Base-by-base conservation (phyloP, 2,329 filamentous ascomycete genomes). In the Cladosporium austrohemisphaericum region DNA sequence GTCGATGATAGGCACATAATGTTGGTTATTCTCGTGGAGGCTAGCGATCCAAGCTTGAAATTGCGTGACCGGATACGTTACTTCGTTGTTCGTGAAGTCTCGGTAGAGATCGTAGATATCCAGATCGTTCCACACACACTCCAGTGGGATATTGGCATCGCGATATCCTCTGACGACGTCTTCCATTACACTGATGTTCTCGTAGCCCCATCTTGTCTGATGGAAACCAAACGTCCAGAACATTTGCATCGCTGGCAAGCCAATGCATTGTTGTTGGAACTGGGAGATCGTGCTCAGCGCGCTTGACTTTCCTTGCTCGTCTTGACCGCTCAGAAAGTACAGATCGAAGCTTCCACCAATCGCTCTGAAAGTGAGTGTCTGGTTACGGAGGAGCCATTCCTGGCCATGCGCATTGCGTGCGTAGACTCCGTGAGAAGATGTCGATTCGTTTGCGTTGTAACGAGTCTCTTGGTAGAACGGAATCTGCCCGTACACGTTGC, bases 291-390 rank as follows among this genome's bases (percentile, higher is more conserved):
- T 80, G n/a, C n/a, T n/a, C n/a, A n/a, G n/a, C n/a, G n/a, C n/a
- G n/a, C n/a, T n/a, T n/a, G n/a, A n/a, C n/a, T 11, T 84, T 77
- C 9, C 76, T 72, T 46, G 84, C 82, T 88, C 80, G 0, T 75
- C 80, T 0, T 85, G 84, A 0, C 87, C 88, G 6, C 83, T 76
- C 60, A 85, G 85, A 68, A 93, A 88, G 65, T 87, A 90, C 76
- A 78, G 29, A 65, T 70, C 50, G 67, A 72, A 51, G 43, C 56
- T 62, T 19, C 62, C 62, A n/a, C 60, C 61, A 23, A 63, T 57
- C 0, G 60, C 56, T 13, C 63, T 57, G 46, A 61, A 65, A 0
- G 60, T 64, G 28, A 65, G 41, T 5, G 49, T 57, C 5, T 55
- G 50, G 3, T 52, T 26, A 19, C 58, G 53, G 14, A 65, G 49